A percentile compares a stretch with the other conserved stretches of the same genome.
phyloP scores from a whole-genome alignment of 1,284 basidiomycete species.

The Microbotryum silenes-acaulis region DNA sequence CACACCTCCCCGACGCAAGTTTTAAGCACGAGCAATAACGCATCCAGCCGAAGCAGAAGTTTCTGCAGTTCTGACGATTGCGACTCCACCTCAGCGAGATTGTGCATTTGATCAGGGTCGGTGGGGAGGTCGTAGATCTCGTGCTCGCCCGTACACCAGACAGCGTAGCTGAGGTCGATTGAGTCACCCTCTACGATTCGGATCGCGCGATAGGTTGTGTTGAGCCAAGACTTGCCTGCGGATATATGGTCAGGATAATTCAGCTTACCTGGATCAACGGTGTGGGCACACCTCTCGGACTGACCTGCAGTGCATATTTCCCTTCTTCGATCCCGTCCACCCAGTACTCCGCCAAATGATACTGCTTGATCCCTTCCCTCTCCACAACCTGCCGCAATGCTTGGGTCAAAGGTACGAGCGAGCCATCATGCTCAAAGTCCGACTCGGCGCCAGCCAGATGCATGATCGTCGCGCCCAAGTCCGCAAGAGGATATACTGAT shows the following conservation, averaged over 20 bases:
- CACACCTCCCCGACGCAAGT: constrained; percentile 36
- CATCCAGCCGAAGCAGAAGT: constrained; percentile 36
- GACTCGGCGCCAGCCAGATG: constrained; percentile 37
- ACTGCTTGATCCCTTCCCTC: constrained; percentile 9
- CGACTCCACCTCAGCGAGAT: constrained; percentile 23
- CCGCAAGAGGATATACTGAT: constrained; percentile 35
- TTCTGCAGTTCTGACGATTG: background rate
- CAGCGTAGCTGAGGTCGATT: constrained; percentile 34
- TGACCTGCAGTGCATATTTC: constrained; percentile 28
- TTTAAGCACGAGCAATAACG: constrained; percentile 38
- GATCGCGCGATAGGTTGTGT: constrained; percentile 38
- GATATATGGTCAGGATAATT: too few species aligned
- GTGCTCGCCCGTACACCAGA: constrained; percentile 41
- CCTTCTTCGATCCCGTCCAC: constrained; percentile 36
- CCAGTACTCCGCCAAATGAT: constrained; percentile 38
- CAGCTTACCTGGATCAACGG: too few species aligned
- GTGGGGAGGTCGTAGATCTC: constrained; percentile 38
- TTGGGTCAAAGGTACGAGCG: constrained; percentile 31
- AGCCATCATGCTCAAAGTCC: constrained; percentile 36
- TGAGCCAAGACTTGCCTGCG: background rate
- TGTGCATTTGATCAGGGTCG: constrained; percentile 38
- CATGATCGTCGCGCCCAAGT: constrained; percentile 38
- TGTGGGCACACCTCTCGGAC: background rate
- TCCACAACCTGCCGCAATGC: background rate
- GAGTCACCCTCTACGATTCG: constrained; percentile 34